Percentiles rank a stretch among this genome's conserved stretches.
These are phyloP conservation scores for Vitis rupestris DNA, from an alignment of 164 flowering plant species.

Conservation along the genomic window DNA sequence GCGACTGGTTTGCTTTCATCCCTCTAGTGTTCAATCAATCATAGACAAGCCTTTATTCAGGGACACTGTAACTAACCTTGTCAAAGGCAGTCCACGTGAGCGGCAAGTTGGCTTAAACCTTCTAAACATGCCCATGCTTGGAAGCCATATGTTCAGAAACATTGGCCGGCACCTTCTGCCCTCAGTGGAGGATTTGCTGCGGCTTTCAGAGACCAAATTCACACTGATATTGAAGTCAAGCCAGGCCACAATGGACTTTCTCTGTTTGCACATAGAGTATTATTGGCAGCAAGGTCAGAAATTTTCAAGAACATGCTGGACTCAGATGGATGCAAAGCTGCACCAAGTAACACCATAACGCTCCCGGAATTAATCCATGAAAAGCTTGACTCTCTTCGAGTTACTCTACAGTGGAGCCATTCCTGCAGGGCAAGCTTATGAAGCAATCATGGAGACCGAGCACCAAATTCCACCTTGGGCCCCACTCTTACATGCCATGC, in stretches of 20 bases:
- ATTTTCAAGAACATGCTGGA: conserved; percentile 79
- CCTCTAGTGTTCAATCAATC: conserved; percentile 63
- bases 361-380: conserved; percentile 65
- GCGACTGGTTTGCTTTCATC: conserved; percentile 78
- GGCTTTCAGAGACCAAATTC: conserved; percentile 56
- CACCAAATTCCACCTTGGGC: too few species aligned
- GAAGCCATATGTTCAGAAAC: conserved; percentile 66
- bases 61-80: conserved; percentile 63
- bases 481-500: too few species aligned
- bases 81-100: conserved; percentile 81
- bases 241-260: conserved; percentile 62
- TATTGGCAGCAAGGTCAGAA: conserved; percentile 72
- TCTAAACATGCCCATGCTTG: conserved; percentile 75
- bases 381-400: conserved; percentile 74
- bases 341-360: conserved; percentile 48
- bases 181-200: conserved; percentile 59
- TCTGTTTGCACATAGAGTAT: conserved; percentile 66
- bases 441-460: too few species aligned
- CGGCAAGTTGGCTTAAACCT: conserved; percentile 94
- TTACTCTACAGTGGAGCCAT: conserved; percentile 72
- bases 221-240: conserved; percentile 62
- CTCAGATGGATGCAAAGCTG: conserved; percentile 69
- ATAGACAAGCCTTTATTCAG: conserved; percentile 76
- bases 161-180: conserved; percentile 61
- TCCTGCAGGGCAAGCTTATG: conserved; percentile 20